These are phyloP conservation scores for Trichoderma sp. DNA, from an alignment of 2,329 filamentous ascomycete genomes.

Conservation along the genomic window DNA sequence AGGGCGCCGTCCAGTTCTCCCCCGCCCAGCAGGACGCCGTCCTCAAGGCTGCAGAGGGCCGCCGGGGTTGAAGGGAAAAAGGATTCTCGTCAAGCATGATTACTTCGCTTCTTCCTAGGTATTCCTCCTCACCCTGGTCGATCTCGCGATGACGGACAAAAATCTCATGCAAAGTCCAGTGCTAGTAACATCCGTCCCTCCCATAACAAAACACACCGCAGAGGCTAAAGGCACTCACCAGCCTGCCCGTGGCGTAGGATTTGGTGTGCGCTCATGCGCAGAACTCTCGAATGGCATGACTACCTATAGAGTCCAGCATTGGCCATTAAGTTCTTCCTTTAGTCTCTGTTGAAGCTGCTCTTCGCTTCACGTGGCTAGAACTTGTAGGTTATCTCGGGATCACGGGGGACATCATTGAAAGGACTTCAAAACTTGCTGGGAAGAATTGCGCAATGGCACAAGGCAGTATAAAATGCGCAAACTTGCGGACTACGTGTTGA, in stretches of 20 bases:
- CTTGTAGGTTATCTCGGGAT: neutral
- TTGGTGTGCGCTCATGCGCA: neutral
- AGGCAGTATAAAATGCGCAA: neutral
- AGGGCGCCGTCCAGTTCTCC: slow-evolving; percentile 65
- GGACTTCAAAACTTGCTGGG: neutral
- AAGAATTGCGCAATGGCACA: neutral
- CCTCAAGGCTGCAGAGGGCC: slow-evolving; percentile 9
- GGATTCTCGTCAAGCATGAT: neutral
- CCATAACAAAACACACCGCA: too few relatives aligned
- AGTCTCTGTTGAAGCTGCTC: neutral
- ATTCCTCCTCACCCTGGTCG: too few relatives aligned
- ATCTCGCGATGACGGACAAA: too few relatives aligned
- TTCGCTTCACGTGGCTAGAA: too few relatives aligned
- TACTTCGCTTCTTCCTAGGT: too few relatives aligned
- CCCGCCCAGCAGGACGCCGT: slow-evolving; percentile 33
- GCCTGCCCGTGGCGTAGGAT: neutral
- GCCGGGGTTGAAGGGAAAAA: neutral
- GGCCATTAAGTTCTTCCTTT: neutral
- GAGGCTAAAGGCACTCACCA: neutral
- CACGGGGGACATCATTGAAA: neutral
- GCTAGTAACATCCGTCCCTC: too few relatives aligned
- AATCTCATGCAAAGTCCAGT: too few relatives aligned
- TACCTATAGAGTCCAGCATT: neutral
- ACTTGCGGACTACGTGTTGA: neutral
- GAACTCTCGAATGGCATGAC: neutral